Evolutionary conservation across 306 rosid genomes (phyloP), one percentile per base, ranked within the genome.

Genomic region (Cucurbita maxima): DNA sequence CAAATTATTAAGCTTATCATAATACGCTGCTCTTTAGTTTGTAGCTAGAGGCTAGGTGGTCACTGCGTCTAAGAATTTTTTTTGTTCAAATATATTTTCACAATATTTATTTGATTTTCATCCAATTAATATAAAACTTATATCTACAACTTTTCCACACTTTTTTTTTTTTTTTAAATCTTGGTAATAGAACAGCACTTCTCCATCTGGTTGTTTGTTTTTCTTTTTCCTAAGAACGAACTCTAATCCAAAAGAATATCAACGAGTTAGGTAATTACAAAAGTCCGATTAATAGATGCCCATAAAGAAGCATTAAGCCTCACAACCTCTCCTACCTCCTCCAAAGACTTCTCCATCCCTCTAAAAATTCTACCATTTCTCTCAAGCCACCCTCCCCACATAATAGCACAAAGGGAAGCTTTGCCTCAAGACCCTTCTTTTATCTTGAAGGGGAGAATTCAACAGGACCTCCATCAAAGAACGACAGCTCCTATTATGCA

Each of bases 1-100:
- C 72, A 72, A 53, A 66, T 76, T 69, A 61, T 37, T 72, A 64
- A 69, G 43, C 16, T 70, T 76, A 43, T 44, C 5, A 15, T 48
- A 25, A 30, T 48, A 70, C 10, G 14, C 45, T 14, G 8, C 59
- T 22, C 15, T 8, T 34, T 34, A 14, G 58, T 70, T 30, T 30
- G 45, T 50, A 14, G 30, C 55, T 14, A 50, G 58, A 50, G 16
- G 44, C 57, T 47, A 30, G 74, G 43, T 50, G 38, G 58, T 25
- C 74, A 25, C 56, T 3, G 14, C 47, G 43, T 68, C 73, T 50
- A 30, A 36, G 74, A 69, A 13, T 8, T 15, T 14, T 13, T 16
- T 30, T 48, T 25, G 44, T 25, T 50, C 22, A 50, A 45, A 50
- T 50, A 5, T 6, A 15, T 50, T 70, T 70, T 50, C 30, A 4